Conservation (phyloP, 2,329 filamentous ascomycete species). For the Cordyceps pruinosa region DNA sequence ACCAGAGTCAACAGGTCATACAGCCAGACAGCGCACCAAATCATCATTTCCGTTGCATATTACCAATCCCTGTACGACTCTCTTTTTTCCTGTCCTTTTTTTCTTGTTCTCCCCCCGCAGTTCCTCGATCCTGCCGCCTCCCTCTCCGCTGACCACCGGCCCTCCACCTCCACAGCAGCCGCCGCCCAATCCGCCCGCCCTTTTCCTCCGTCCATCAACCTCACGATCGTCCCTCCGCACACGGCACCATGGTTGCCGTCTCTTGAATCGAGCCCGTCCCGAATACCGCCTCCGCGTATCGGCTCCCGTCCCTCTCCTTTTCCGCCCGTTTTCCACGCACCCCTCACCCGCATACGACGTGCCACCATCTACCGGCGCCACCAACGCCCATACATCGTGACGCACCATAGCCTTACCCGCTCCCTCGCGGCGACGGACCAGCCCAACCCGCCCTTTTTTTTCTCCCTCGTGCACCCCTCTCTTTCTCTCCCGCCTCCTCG, state of each 20-base stretch:
- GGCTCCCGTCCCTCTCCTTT: neutral
- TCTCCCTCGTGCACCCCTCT: neutral
- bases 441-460: neutral
- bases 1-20: too few relatives aligned
- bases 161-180: too few relatives aligned
- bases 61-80: too few relatives aligned
- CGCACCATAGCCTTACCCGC: neutral
- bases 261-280: neutral
- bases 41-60: too few relatives aligned
- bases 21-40: too few relatives aligned
- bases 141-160: too few relatives aligned
- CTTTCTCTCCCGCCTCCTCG: neutral
- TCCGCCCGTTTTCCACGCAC: neutral
- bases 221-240: neutral
- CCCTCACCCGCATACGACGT: neutral
- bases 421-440: neutral
- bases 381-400: neutral
- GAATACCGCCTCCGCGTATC: neutral
- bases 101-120: too few relatives aligned
- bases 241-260: neutral
- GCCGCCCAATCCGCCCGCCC: neutral
- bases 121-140: too few relatives aligned
- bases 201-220: neutral
- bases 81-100: too few relatives aligned
- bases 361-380: neutral